Evolutionary conservation across 164 flowering plant genomes (phyloP).

Genomic region (Vitis cinerea): DNA sequence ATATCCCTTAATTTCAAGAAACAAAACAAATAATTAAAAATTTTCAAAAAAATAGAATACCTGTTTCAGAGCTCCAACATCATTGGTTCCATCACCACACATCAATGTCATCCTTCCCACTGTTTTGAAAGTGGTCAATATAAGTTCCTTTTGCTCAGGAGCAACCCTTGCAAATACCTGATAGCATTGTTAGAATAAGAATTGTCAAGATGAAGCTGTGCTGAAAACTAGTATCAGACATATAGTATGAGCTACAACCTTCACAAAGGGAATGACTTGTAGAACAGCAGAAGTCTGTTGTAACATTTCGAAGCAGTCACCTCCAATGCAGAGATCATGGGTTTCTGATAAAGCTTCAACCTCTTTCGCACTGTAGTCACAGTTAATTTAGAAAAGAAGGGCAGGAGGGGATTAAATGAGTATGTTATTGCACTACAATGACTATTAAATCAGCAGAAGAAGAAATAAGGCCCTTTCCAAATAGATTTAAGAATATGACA

Average conservation of each 20-base stretch:
- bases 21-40: neutral
- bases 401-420: neutral
- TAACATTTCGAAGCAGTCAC: slow-evolving; percentile 90
- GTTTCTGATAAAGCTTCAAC: slow-evolving; percentile 67
- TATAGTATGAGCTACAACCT: slow-evolving; percentile 41
- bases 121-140: slow-evolving; percentile 82
- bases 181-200: neutral
- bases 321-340: slow-evolving; percentile 91
- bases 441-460: neutral
- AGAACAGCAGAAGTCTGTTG: slow-evolving; percentile 67
- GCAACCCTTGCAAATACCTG: slow-evolving; percentile 99
- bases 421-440: neutral
- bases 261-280: slow-evolving; percentile 79
- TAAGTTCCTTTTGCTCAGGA: slow-evolving; percentile 95
- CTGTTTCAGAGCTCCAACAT: slow-evolving; percentile 98
- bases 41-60: slow-evolving; percentile 27
- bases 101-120: slow-evolving; percentile 92
- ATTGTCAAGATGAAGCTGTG: slow-evolving; percentile 5
- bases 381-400: neutral
- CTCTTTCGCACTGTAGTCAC: slow-evolving; percentile 54
- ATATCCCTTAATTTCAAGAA: neutral
- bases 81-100: slow-evolving; percentile 99
- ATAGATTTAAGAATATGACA: neutral
- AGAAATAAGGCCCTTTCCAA: neutral
- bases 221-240: slow-evolving; percentile 1